phyloP scores from a whole-genome alignment of 352 stramenopile species.

The Thraustochytrium striatum region DNA sequence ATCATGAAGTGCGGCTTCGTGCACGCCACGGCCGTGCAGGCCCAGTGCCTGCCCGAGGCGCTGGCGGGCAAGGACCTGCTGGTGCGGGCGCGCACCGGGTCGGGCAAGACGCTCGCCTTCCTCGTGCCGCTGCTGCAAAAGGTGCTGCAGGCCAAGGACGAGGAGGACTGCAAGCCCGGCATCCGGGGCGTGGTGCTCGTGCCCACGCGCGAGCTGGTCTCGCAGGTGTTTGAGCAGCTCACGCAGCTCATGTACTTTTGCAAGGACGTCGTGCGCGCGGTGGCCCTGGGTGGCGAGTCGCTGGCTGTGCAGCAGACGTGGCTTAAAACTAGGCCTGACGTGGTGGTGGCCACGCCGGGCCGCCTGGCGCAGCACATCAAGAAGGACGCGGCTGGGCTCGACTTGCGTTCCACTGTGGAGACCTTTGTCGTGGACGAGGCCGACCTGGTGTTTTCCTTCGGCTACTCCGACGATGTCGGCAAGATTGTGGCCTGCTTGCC shows the following conservation, averaged over 20 bases:
- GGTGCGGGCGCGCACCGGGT: conserved; percentile 77
- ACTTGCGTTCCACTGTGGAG: conserved; percentile 21
- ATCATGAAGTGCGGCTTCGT: conserved; percentile 48
- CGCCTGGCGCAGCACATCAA: conserved; percentile 62
- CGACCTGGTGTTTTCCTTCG: conserved; percentile 53
- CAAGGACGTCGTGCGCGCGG: conserved; percentile 70
- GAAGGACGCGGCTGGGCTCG: conserved; percentile 5
- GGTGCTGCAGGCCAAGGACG: conserved; percentile 70
- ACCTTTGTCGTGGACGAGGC: conserved; percentile 53
- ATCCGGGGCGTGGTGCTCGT: conserved; percentile 71
- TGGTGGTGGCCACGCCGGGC: conserved; percentile 74
- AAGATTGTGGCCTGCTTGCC: conserved; percentile 39
- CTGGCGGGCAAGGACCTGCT: conserved; percentile 81
- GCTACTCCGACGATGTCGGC: conserved; percentile 49
- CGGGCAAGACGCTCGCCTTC: conserved; percentile 82
- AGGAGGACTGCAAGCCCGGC: conserved; percentile 43
- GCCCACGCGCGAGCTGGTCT: conserved; percentile 78
- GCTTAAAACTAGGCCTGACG: conserved; percentile 60
- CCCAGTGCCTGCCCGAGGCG: conserved; percentile 77
- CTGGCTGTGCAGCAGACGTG: conserved; percentile 72
- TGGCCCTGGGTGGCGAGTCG: conserved; percentile 67
- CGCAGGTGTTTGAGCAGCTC: conserved; percentile 74
- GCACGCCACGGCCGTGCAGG: conserved; percentile 57
- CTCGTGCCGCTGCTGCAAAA: conserved; percentile 77
- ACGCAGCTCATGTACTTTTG: conserved; percentile 82